Evolutionary conservation across 805 yeast genomes (phyloP), one percentile per base, ranked within the genome.

Genomic region (Zygoascus ofunaensis): DNA sequence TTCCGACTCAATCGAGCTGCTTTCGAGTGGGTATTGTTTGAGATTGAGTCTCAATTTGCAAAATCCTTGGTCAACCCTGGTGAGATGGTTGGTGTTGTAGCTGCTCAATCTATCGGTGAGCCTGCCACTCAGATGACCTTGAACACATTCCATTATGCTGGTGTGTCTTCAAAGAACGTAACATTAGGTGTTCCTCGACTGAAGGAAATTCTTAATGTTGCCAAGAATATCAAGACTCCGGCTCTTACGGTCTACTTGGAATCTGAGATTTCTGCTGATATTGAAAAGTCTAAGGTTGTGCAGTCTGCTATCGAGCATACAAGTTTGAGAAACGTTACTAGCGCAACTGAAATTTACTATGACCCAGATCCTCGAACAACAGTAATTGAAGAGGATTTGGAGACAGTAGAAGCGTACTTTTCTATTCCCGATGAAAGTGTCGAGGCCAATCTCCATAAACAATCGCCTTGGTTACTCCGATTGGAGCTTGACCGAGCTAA

Each of bases 111-210:
- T 44, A 81, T 92, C 63, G 99, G 99, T 69, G 99, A 92, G 68
- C 99, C 99, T 46, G 87, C 97, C 4, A 92, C 98, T 2, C 98
- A 92, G 71, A 92, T 92, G 98, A 92, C 98, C 15, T 76, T 86
- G 61, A 86, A 86, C 65, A 86, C 95, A 38, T 86, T 86, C 85
- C 95, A 92, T 72, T 92, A 92, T 61, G 98, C 98, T 56, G 98
- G 98, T 66, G 97, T 92, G 69, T 97, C 98, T 76, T 97, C 98
- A 44, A 97, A 97, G 47, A 92, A 92, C 68, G 98, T 92, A 51
- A 92, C 98, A 0, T 74, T 92, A 57, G 98, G 98, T 82, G 92
- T 92, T 60, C 98, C 98, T 37, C 95, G 98, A 77, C 78, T 92
- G 83, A 85, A 97, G 77, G 98, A 92, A 76, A 92, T 92, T 77